Evolutionary conservation across 768 basidiomycete genomes (phyloP), one percentile per base, ranked within the genome.

Genomic region (Leccinum rimulosum): DNA sequence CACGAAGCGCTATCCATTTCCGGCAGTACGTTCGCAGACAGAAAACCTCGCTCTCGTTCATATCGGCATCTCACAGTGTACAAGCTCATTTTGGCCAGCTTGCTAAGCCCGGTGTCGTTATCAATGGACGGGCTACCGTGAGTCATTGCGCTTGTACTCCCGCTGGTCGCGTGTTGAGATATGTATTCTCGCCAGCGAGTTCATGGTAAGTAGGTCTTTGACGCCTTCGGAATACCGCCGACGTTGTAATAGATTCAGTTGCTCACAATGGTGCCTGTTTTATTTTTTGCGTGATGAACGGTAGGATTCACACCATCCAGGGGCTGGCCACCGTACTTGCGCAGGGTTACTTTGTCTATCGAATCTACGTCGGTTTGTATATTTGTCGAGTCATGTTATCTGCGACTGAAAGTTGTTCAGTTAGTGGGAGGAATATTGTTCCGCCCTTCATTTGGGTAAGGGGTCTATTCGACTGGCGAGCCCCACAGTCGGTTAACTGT

Each of bases 341-440:
- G 0, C 64, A 66, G 35, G 61, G 58, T 0, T 66, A 48, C 45
- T 59, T 66, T 33, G 47, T 66, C 11, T 27, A 63, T 31, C 61
- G 64, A 50, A 48, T 66, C 47, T 66, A 66, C 1, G 0, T 27
- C 22, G 57, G 64, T 66, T 31, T 22, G 64, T 63, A 6, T 36
- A 3, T 3, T 11, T 19, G 10, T 2, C 22, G 1, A n/a, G 10
- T 25, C 17, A 1, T 11, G 4, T 36, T 14, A 15, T 33, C 52
- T n/a, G 10, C 4, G n/a, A 30, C 30, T 52, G 17, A 66, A 3
- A 1, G 0, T 1, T 7, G 2, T 2, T 4, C 17, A 66, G 65
- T 66, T 27, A 57, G 50, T 1, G 40, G 48, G 50, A 65, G n/a
- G 25, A 59, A 43, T 0, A n/a, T 59, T 12, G 0, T 43, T 14